These are phyloP conservation scores for Blastomyces percursus DNA, from an alignment of 2,329 filamentous ascomycete genomes.

Conservation along the genomic window DNA sequence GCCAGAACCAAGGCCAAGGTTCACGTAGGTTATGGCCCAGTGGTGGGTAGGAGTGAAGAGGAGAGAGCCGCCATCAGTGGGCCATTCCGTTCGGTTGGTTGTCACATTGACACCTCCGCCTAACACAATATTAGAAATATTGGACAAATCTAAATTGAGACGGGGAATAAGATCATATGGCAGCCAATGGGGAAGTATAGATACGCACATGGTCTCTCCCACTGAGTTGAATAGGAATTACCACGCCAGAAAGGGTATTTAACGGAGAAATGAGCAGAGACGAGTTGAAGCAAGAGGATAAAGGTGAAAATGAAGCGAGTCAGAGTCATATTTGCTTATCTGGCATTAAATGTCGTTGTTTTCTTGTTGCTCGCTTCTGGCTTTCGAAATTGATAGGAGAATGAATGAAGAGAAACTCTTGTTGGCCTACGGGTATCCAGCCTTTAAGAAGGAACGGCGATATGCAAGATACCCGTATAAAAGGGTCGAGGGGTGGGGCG, in stretches of 20 bases:
- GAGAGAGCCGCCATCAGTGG: constrained; percentile 34
- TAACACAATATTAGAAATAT: constrained; percentile 12
- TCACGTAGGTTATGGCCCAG: constrained; percentile 38
- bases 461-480: neutral
- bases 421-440: neutral
- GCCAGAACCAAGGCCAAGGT: constrained; percentile 33
- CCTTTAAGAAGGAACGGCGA: neutral
- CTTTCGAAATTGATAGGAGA: neutral
- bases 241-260: constrained; percentile 30
- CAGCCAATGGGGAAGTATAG: neutral
- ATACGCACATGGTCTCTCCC: constrained; percentile 30
- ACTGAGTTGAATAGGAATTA: constrained; percentile 34
- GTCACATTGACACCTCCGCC: constrained; percentile 33
- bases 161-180: neutral
- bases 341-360: neutral
- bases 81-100: constrained; percentile 39
- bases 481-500: too few species aligned
- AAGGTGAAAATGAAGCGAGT: constrained; percentile 1
- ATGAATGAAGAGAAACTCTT: neutral
- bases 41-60: constrained; percentile 32
- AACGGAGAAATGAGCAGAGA: constrained; percentile 19
- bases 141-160: neutral
- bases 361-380: neutral
- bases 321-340: constrained; percentile 1
- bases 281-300: constrained; percentile 8